Evolutionary conservation across 768 basidiomycete genomes (phyloP), one percentile per base, ranked within the genome.

Genomic region (Coprinellus aureogranulatus): DNA sequence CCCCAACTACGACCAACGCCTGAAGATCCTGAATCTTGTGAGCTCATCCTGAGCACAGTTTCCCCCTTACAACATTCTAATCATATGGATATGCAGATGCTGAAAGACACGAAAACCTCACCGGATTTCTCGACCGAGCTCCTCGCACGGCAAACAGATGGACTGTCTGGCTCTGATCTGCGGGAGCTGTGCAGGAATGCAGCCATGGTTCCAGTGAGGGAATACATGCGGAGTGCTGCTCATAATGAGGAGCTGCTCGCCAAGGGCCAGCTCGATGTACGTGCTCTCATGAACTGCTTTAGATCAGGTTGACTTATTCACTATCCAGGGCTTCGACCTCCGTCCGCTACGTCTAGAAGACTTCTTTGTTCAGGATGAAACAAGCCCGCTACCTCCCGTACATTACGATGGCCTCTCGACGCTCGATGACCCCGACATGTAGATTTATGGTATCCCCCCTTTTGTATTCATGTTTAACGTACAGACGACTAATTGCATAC

Each of bases 141-240:
- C 1, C 81, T 99, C 3, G 94, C 92, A 2, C 72, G 78, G 18
- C 77, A 80, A 30, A 84, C 94, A 1, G 83, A 84, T 22, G 90
- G 92, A 1, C 75, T 85, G 25, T 95, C 94, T 1, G 95, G 96
- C 3, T 94, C 93, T 2, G 96, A 98, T 70, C 73, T 98, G 54
- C 85, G 88, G 64, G 96, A 99, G 73, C 77, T 95, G 14, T 98
- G 95, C 70, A 81, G 96, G 54, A 94, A 87, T 63, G 95, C 96
- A 1, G 94, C 92, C 0, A 96, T 98, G 94, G 82, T 87, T 1
- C 92, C 94, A 4, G 89, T 95, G 22, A 83, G 92, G 26, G 93
- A 95, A 66, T 88, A 85, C 62, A 86, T 94, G 78, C 79, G 86
- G 34, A 74, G 68, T 26, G 73, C 78, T 16, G 72, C 74, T 52